Percentiles rank a stretch among this genome's conserved stretches.
phyloP scores from a whole-genome alignment of 140 eudicot genomes.

The Bidens hawaiensis region DNA sequence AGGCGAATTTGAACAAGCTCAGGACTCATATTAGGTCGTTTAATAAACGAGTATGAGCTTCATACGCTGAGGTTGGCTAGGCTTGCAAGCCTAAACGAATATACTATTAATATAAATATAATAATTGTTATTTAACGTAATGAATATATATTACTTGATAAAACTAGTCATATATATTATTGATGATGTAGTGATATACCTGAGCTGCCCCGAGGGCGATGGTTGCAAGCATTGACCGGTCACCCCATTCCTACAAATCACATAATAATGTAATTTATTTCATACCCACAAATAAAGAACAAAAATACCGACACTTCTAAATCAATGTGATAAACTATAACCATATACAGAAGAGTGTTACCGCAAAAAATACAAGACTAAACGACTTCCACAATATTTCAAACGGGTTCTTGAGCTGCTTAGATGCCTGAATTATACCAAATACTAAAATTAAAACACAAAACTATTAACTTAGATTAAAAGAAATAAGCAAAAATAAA shows the following conservation, averaged over 20 bases:
- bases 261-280: not conserved
- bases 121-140: too few species aligned
- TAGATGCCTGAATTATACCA: constrained; percentile 48
- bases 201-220: constrained; percentile 99
- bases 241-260: constrained; percentile 90
- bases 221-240: constrained; percentile 99
- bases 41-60: too few species aligned
- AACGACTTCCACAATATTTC: constrained; percentile 94
- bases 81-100: too few species aligned
- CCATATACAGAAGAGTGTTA: constrained; percentile 29
- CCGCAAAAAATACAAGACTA: constrained; percentile 94
- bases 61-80: too few species aligned
- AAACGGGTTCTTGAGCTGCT: constrained; percentile 71
- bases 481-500: not conserved
- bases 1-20: too few species aligned
- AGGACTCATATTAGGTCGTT: too few species aligned
- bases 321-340: not conserved
- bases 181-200: constrained; percentile 41
- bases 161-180: too few species aligned
- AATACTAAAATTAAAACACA: constrained; percentile 1
- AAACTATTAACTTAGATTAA: not conserved
- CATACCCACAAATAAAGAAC: not conserved
- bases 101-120: too few species aligned
- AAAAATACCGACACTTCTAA: not conserved
- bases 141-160: too few species aligned